Evolutionary conservation across 306 rosid species (phyloP).

Genomic region (Acacia confusa): DNA sequence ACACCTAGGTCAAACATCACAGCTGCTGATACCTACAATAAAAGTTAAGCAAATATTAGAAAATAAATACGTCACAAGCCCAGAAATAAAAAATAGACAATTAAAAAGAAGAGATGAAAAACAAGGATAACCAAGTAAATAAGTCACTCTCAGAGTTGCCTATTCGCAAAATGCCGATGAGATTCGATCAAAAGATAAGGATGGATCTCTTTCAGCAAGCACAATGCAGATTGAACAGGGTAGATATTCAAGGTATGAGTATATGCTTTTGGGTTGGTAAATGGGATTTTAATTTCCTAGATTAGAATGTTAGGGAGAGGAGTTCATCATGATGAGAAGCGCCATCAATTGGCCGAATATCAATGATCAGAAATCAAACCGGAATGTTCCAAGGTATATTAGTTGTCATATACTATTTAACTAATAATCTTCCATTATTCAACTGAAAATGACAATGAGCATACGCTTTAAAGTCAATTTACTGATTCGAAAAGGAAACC

Average conservation of each 20-base stretch:
- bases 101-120: neutral
- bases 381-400: neutral
- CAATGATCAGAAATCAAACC: neutral
- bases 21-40: conserved; percentile 74
- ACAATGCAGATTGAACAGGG: conserved; percentile 7
- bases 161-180: neutral
- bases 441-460: neutral
- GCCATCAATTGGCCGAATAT: neutral
- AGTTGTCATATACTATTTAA: neutral
- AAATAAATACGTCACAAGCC: neutral
- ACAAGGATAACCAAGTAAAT: neutral
- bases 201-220: neutral
- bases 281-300: neutral
- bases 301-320: neutral
- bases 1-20: conserved; percentile 83
- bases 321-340: neutral
- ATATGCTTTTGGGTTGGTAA: neutral
- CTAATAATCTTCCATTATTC: neutral
- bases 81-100: neutral
- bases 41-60: neutral
- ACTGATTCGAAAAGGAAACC: neutral
- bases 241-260: neutral
- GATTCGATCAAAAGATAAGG: neutral
- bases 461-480: neutral
- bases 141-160: neutral